Evolutionary conservation across 352 stramenopile species (phyloP).

Genomic region (Phytophthora hibernalis): DNA sequence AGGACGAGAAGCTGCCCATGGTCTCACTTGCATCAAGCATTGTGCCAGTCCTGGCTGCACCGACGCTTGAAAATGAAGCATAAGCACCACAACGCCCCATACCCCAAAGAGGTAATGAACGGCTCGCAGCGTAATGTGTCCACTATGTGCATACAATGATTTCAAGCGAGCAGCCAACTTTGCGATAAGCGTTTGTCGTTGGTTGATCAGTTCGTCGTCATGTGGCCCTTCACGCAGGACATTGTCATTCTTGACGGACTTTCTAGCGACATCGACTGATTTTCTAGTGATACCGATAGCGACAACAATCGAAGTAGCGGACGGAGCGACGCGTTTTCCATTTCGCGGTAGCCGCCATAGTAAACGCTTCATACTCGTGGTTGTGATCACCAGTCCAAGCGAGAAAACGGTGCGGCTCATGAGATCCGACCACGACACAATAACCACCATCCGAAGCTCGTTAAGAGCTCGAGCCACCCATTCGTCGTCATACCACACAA

Average conservation of each 20-base stretch:
- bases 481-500: constrained; percentile 39
- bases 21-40: constrained; percentile 41
- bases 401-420: constrained; percentile 30
- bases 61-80: constrained; percentile 28
- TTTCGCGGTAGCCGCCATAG: constrained; percentile 14
- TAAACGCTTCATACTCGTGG: constrained; percentile 34
- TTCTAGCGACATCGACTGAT: no score
- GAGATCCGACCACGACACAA: constrained; percentile 36
- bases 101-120: constrained; percentile 20
- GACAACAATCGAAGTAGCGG: constrained; percentile 11
- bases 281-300: constrained; percentile 3
- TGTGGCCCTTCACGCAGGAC: not conserved
- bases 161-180: not conserved
- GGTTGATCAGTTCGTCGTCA: not conserved
- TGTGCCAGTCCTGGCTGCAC: constrained; percentile 20
- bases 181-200: not conserved
- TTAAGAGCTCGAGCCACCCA: constrained; percentile 36
- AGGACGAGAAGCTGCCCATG: constrained; percentile 37
- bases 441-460: constrained; percentile 35
- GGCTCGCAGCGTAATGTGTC: not conserved
- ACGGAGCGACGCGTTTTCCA: constrained; percentile 1
- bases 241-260: constrained; percentile 1
- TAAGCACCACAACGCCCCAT: constrained; percentile 25
- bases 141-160: not conserved
- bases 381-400: constrained; percentile 28